A percentile compares a stretch with the other conserved stretches of the same genome.
Conservation (phyloP, 2,329 filamentous ascomycete genomes). For the Colletotrichum endophyticum region DNA sequence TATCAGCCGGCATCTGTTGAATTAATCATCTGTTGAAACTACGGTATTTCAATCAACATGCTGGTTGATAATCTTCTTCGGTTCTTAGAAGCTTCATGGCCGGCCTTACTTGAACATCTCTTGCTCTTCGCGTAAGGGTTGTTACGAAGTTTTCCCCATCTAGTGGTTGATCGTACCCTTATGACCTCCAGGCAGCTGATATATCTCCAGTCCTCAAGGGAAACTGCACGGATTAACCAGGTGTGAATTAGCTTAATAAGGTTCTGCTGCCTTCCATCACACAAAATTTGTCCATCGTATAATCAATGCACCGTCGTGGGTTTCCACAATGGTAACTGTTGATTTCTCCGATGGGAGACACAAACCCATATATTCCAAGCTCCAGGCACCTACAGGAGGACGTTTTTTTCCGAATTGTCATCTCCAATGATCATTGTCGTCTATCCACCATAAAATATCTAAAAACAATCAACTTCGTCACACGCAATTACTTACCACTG, state of each 20-base stretch:
- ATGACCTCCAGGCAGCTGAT: neutral
- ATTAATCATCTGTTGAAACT: neutral
- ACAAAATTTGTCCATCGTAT: neutral
- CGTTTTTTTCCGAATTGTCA: fast-evolving
- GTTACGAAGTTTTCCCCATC: neutral
- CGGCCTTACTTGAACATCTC: neutral
- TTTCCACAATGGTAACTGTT: neutral
- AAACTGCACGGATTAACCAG: neutral
- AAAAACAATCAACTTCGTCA: neutral
- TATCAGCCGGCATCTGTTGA: neutral
- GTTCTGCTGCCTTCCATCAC: neutral
- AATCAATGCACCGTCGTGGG: neutral
- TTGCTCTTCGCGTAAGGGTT: neutral
- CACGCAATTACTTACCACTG: neutral
- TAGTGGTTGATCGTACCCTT: neutral
- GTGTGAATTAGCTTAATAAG: neutral
- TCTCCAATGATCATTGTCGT: neutral
- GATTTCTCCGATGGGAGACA: neutral
- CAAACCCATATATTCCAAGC: neutral
- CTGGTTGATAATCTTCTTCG: neutral
- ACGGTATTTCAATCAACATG: neutral
- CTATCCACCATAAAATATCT: neutral
- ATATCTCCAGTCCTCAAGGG: neutral
- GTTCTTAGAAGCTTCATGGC: neutral
- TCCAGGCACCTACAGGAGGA: fast-evolving